Evolutionary conservation across 495 filamentous ascomycete species (phyloP), one percentile per base, ranked within the genome.

Genomic region (Penicillium paxilli): DNA sequence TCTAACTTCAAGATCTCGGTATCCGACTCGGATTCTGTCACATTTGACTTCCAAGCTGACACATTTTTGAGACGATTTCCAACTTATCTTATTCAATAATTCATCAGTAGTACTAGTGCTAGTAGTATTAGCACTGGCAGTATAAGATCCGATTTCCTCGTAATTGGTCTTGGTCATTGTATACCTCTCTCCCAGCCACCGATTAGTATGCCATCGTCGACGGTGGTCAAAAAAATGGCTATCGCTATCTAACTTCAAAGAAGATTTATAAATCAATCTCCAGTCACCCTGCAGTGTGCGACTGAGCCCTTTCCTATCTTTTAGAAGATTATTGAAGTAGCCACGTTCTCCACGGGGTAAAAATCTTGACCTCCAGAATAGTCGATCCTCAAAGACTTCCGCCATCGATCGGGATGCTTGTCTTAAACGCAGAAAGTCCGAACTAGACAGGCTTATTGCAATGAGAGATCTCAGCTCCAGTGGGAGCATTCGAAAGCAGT

Each of bases 381-480:
- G 25, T 4, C 25, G 25, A 28, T 28, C 25, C 25, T n/a, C 28
- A 30, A 56, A 56, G 14, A 51, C 21, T 40, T n/a, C 19, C 22
- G 32, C 54, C 54, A 56, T 56, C 19, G 41, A 44, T 38, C 47
- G 21, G 16, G 54, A 51, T 33, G 17, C 22, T 28, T n/a, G 16
- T 30, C 54, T 44, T 30, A 56, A 30, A 21, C 17, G 22, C 14
- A 56, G 14, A 35, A 51, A 56, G 21, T 47, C 48, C 21, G 28
- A n/a, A 41, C 47, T 56, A 25, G 54, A 47, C 33, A 56, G 54
- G 16, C 40, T 40, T 24, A 1, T n/a, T 8, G 54, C 47, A 11
- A 56, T 46, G 28, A 42, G 26, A 25, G 49, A 19, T 25, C 54
- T 40, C 21, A 56, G 48, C 32, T 56, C 54, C 42, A 56, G 30